These are phyloP conservation scores for Tulasnella sp. DNA, from an alignment of 768 basidiomycete species.

Conservation along the genomic window DNA sequence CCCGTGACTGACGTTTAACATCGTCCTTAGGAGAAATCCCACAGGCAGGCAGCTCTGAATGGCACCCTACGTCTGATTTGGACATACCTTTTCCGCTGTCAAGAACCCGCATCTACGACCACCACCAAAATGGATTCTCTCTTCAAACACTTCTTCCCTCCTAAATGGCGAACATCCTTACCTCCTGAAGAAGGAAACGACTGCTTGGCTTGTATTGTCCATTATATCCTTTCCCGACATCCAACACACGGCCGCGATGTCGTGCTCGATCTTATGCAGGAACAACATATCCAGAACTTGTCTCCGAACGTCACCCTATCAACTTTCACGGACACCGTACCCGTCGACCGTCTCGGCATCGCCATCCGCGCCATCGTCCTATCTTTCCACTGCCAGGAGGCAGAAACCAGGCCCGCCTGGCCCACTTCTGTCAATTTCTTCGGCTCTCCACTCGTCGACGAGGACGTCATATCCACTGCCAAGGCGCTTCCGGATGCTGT, in stretches of 20 bases:
- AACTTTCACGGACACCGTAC: conserved; percentile 25
- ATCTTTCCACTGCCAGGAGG: conserved; percentile 58
- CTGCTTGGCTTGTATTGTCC: conserved; percentile 61
- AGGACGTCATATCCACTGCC: conserved; percentile 47
- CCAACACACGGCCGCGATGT: conserved; percentile 76
- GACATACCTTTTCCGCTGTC: conserved; percentile 92
- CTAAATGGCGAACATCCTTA: conserved; percentile 45
- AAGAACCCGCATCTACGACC: conserved; percentile 70
- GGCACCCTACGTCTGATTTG: conserved; percentile 74
- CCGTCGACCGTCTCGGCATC: conserved; percentile 58
- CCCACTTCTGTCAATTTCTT: conserved; percentile 63
- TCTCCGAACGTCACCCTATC: neutral
- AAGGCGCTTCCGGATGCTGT: conserved; percentile 43
- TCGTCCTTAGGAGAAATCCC: conserved; percentile 53
- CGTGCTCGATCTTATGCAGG: conserved; percentile 68
- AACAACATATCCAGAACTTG: conserved; percentile 33
- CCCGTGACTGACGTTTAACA: neutral
- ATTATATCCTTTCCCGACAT: conserved; percentile 73
- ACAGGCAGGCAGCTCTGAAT: conserved; percentile 61
- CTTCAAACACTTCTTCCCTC: conserved; percentile 67
- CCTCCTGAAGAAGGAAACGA: conserved; percentile 67
- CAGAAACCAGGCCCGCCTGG: conserved; percentile 65
- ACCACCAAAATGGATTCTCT: conserved; percentile 65
- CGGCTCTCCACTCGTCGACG: conserved; percentile 37
- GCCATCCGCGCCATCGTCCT: conserved; percentile 66